Conservation (phyloP, 495 filamentous ascomycete species). For the Aspergillus biplanus region DNA sequence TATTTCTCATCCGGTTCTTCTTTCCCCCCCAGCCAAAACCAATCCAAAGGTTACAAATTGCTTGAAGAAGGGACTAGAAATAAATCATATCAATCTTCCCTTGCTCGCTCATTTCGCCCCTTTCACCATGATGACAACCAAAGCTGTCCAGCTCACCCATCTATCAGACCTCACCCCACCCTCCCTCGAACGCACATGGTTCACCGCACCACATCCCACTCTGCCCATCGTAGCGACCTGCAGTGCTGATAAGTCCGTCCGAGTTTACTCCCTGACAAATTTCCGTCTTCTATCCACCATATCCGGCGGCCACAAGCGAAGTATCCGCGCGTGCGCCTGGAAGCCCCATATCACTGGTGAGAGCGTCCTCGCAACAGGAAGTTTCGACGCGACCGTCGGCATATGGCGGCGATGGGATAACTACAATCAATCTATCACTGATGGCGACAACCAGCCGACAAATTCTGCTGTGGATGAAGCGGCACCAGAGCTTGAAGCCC, state of each 20-base stretch:
- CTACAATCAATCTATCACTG: conserved; percentile 29
- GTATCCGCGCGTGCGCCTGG: conserved; percentile 80
- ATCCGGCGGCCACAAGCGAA: conserved; percentile 86
- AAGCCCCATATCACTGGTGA: conserved; percentile 69
- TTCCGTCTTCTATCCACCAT: conserved; percentile 78
- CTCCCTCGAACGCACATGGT: conserved; percentile 81
- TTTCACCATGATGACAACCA: conserved; percentile 14
- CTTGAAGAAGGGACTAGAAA: too few relatives aligned
- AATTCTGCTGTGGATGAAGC: too few relatives aligned
- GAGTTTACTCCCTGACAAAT: conserved; percentile 81
- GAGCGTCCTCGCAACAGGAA: conserved; percentile 84
- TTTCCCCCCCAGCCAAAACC: neutral
- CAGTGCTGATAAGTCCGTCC: conserved; percentile 81
- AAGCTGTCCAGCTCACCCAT: conserved; percentile 23
- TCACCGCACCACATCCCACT: conserved; percentile 79
- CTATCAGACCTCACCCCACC: conserved; percentile 57
- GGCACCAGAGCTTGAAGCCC: neutral
- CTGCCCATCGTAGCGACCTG: conserved; percentile 88
- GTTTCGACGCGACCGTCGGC: conserved; percentile 87
- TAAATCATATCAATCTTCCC: too few relatives aligned
- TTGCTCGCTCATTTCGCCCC: too few relatives aligned
- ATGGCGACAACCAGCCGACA: too few relatives aligned
- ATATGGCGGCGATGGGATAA: conserved; percentile 77
- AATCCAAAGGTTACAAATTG: too few relatives aligned
- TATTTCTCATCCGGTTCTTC: neutral